phyloP scores from a whole-genome alignment of 2,329 filamentous ascomycete genomes.

The Phyllosticta ampelicida region DNA sequence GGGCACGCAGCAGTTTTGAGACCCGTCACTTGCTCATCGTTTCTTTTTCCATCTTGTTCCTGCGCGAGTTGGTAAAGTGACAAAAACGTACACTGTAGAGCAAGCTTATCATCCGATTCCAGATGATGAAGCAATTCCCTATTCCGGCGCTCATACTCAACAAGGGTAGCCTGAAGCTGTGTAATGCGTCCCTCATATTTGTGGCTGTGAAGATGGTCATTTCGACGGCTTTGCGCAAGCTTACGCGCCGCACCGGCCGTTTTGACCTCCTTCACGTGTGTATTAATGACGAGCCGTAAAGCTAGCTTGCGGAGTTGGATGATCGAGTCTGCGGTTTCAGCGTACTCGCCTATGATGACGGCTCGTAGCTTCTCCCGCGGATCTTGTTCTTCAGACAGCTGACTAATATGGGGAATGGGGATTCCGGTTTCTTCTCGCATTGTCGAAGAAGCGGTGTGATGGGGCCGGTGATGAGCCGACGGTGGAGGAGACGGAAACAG shows the following conservation, averaged over 20 bases:
- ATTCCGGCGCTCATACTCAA: constrained; percentile 26
- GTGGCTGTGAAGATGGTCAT: constrained; percentile 21
- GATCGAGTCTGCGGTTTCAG: constrained; percentile 25
- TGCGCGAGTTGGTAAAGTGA: constrained; percentile 3
- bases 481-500: constrained; percentile 2
- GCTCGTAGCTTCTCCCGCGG: constrained; percentile 24
- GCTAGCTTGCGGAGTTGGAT: constrained; percentile 25
- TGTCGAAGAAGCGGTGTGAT: constrained; percentile 9
- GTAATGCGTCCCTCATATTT: constrained; percentile 20
- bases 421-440: constrained; percentile 2
- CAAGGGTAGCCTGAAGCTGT: constrained; percentile 20
- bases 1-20: background rate
- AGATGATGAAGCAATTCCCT: constrained; percentile 26
- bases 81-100: constrained; percentile 23
- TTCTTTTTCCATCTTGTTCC: background rate
- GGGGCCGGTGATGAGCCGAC: background rate
- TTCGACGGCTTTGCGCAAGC: constrained; percentile 22
- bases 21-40: background rate
- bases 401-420: constrained; percentile 10
- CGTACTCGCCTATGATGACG: constrained; percentile 22
- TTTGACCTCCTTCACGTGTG: constrained; percentile 29
- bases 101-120: constrained; percentile 24
- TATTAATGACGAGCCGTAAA: constrained; percentile 29
- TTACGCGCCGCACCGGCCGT: constrained; percentile 24
- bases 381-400: constrained; percentile 25